Evolutionary conservation across 2,329 filamentous ascomycete species (phyloP).

Genomic region (Ophiostoma populinum): DNA sequence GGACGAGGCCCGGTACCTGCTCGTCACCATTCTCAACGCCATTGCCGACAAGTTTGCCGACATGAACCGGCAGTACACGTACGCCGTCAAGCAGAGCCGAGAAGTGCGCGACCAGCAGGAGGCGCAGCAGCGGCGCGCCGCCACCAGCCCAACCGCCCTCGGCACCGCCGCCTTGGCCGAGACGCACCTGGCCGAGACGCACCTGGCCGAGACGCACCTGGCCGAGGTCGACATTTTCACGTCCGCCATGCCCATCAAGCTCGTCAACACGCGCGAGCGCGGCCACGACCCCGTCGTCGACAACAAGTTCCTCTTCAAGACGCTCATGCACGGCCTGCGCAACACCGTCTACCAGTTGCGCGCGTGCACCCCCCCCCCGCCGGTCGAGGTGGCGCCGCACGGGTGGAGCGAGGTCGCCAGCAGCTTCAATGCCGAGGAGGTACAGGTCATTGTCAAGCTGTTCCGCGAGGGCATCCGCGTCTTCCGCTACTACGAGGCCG

Average conservation of each 20-base stretch:
- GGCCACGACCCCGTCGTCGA: slow-evolving; percentile 82
- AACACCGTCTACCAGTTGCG: slow-evolving; percentile 92
- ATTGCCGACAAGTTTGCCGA: slow-evolving; percentile 96
- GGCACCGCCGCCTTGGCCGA: slow-evolving; percentile 47
- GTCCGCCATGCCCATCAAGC: slow-evolving; percentile 87
- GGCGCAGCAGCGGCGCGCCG: slow-evolving; percentile 28
- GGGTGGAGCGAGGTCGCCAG: slow-evolving; percentile 95
- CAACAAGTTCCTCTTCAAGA: slow-evolving; percentile 97
- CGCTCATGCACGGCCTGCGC: slow-evolving; percentile 86
- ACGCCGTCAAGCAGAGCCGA: slow-evolving; percentile 85
- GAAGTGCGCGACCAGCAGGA: slow-evolving; percentile 70
- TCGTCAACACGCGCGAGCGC: slow-evolving; percentile 75
- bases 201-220: slow-evolving; percentile 86
- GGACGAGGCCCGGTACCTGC: slow-evolving; percentile 80
- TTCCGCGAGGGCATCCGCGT: slow-evolving; percentile 94
- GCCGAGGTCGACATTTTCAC: slow-evolving; percentile 91
- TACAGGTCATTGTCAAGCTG: slow-evolving; percentile 87
- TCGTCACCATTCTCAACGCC: slow-evolving; percentile 94
- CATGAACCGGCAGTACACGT: slow-evolving; percentile 93
- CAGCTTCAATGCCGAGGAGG: slow-evolving; percentile 93
- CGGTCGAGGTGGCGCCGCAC: slow-evolving; percentile 66
- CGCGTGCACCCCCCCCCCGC: slow-evolving; percentile 61
- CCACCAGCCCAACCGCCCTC: slow-evolving; percentile 8
- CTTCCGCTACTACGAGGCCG: slow-evolving; percentile 81
- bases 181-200: slow-evolving; percentile 68